Evolutionary conservation across 176 grass and related monocot species (phyloP), one percentile per base, ranked within the genome.

Genomic region (Eremochloa ophiuroides): DNA sequence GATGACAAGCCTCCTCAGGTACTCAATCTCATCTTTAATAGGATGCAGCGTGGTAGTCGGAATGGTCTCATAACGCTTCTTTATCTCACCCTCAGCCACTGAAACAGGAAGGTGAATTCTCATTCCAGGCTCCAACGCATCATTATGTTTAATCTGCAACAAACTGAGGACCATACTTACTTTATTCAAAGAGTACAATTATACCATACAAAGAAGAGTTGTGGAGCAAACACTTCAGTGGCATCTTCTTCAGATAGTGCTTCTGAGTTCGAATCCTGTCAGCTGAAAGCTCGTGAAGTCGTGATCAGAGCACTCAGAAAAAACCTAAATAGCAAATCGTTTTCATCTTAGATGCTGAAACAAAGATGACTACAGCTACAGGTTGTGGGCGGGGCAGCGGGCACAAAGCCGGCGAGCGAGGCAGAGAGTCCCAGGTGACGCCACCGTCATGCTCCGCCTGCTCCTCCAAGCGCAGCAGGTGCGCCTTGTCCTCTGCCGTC

Each of bases 391-490:
- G 61, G 96, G 77, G 68, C 96, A 91, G 79, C 93, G 96, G n/a
- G 48, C 86, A 48, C 86, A 92, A 73, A 99, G 93, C 62, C 88
- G 85, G 79, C 93, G 91, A 37, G 92, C 96, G 75, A 99, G 96
- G 80, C 79, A 95, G 67, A 99, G 87, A 99, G 44, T 99, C 96
- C 93, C 96, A 99, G 33, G 85, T 80, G 22, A 93, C 91, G n/a
- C 93, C 96, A 18, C 96, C 96, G 73, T 91, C 93, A 80, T 93
- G 84, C 55, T 87, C 82, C 40, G 88, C 96, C 80, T 99, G 96
- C 26, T 90, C 88, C 91, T 95, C 96, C 4, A 99, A 86, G n/a
- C 73, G 84, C 41, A 89, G 79, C 76, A 99, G 84, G 46, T 63
- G 84, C 20, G 75, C 82, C 48, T 87, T 91, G 63, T 95, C 96